A percentile compares a stretch with the other conserved stretches of the same genome.
Conservation (phyloP, 371 early-diverging fungal genomes). For the Mucor circinelloides region DNA sequence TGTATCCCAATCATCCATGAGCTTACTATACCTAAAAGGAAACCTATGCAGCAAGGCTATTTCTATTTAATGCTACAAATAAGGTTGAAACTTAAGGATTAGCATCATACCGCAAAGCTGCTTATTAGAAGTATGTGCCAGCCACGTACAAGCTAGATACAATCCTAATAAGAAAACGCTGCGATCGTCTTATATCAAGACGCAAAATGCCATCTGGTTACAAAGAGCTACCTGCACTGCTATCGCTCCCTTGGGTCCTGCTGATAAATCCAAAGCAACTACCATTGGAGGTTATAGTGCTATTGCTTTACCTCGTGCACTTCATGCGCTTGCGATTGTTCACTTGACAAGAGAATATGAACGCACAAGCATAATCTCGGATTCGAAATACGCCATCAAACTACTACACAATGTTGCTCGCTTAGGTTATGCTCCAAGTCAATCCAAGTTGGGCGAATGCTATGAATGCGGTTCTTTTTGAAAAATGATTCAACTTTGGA, state of each 20-base stretch:
- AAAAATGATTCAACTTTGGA: no score
- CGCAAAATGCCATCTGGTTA: conserved; percentile 92
- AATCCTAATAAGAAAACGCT: conserved; percentile 78
- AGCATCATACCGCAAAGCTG: conserved; percentile 92
- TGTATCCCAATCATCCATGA: no score
- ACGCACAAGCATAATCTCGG: conserved; percentile 72
- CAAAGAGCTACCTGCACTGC: conserved; percentile 87
- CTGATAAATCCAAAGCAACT: conserved; percentile 39
- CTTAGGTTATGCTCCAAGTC: conserved; percentile 88
- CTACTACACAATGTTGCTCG: conserved; percentile 87
- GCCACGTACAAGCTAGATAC: conserved; percentile 97
- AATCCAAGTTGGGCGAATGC: conserved; percentile 86
- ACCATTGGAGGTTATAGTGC: neutral
- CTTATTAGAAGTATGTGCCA: conserved; percentile 84
- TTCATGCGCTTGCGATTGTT: conserved; percentile 82
- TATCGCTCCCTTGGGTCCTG: conserved; percentile 47
- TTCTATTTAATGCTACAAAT: no score
- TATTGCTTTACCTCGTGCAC: conserved; percentile 70
- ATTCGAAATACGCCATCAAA: conserved; percentile 84
- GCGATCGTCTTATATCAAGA: conserved; percentile 68
- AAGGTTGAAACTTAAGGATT: conserved; percentile 82
- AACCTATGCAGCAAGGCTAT: no score
- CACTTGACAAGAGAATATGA: conserved; percentile 78
- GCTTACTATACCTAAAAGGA: no score
- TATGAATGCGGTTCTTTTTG: conserved; percentile 91